A percentile compares a stretch with the other conserved stretches of the same genome.
Conservation (phyloP, 2,329 filamentous ascomycete genomes). For the Alternaria longipes region DNA sequence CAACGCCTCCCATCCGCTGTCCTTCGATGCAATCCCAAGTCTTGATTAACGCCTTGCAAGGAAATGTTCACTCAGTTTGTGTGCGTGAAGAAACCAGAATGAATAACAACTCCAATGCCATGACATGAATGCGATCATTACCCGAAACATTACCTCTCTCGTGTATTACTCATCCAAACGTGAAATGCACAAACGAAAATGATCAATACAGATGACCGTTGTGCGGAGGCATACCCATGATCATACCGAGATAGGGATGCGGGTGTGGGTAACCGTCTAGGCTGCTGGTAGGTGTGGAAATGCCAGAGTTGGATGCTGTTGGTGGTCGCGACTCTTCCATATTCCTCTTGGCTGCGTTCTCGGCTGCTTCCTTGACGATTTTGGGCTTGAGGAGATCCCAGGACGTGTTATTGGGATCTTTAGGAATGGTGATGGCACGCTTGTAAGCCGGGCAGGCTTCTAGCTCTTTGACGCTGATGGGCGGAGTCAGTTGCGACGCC, state of each 20-base stretch:
- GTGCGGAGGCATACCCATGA: constrained; percentile 17
- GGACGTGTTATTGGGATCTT: constrained; percentile 48
- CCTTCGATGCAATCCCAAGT: constrained; percentile 9
- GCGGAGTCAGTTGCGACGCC: constrained; percentile 48
- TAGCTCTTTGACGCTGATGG: constrained; percentile 47
- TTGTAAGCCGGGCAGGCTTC: constrained; percentile 52
- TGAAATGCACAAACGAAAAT: constrained; percentile 16
- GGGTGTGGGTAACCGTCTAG: constrained; percentile 24
- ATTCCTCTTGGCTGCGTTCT: constrained; percentile 22
- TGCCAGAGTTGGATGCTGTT: constrained; percentile 30
- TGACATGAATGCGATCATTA: constrained; percentile 24
- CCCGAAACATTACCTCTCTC: constrained; percentile 10
- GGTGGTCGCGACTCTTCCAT: constrained; percentile 20
- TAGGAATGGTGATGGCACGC: constrained; percentile 51
- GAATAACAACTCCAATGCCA: constrained; percentile 17
- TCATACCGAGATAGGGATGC: constrained; percentile 19
- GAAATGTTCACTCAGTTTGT: constrained; percentile 15
- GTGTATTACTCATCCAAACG: constrained; percentile 3
- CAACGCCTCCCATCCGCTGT: constrained; percentile 9
- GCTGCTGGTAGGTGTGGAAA: constrained; percentile 28
- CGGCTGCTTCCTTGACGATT: constrained; percentile 46
- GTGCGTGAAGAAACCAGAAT: constrained; percentile 1
- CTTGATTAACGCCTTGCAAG: constrained; percentile 22
- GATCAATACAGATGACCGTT: constrained; percentile 21
- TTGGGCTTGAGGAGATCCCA: constrained; percentile 50